Base-by-base conservation (phyloP, 129 eudicot genomes). In the Dittrichia graveolens region DNA sequence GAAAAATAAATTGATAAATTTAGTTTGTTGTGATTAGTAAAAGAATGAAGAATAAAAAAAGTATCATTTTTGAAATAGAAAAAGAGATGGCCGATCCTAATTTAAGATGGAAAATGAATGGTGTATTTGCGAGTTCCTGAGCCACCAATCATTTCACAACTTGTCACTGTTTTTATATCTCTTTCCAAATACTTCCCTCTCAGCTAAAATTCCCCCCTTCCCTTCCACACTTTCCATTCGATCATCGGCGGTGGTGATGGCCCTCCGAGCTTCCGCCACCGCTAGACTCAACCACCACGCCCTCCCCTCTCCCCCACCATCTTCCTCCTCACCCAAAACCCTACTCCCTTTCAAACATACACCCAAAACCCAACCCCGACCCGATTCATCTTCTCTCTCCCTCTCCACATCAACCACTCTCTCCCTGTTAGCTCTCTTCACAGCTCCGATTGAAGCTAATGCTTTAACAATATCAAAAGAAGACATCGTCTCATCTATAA, bases 231-330 rank as follows among this genome's bases (percentile, higher is more conserved):
- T 49, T 49, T n/a, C 35, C 67, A 38, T 67, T 41, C n/a, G n/a
- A n/a, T n/a, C 18, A 45, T 62, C 82, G 57, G 79, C 76, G 86
- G 81, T 80, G 85, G 81, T 73, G 83, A 93, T 93, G 96, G 91
- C 98, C 67, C 83, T 94, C 53, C 55, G 93, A 83, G 87, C 97
- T 82, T 75, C 98, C 59, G 74, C 96, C 86, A 75, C 98, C 80
- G 83, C 88, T 46, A 76, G 66, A 45, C 80, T 85, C 71, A 58
- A 37, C 61, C 80, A 57, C 90, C 89, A 60, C 80, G 80, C 56
- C 76, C 77, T 24, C 77, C 83, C 2, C 56, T 77, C 83, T 6
- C 79, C 84, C 18, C 88, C 89, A 50, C 69, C 79, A 3, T 80
- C 83, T 2, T 61, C 83, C 31, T 69, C 86, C 61, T 35, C 89